Percentiles rank a stretch among this genome's conserved stretches.
Evolutionary conservation across 306 rosid genomes (phyloP).

Genomic region (Cotoneaster glaucophyllus): DNA sequence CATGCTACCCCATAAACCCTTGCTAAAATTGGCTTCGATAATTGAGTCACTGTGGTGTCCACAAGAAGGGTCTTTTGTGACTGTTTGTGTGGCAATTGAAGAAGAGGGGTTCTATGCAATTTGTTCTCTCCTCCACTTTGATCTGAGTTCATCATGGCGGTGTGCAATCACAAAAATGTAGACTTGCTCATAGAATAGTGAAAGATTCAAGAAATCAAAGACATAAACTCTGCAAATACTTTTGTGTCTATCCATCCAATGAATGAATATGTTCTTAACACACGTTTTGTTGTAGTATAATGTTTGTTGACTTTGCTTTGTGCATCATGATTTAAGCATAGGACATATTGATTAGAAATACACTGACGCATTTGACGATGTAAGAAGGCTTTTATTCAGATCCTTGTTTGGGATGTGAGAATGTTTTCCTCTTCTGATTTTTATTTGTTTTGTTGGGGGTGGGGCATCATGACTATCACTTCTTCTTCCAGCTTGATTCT

Average conservation of each 20-base stretch:
- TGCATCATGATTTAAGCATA: not conserved
- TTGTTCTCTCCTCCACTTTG: not conserved
- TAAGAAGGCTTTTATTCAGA: not conserved
- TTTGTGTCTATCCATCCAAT: not conserved
- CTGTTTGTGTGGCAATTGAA: not conserved
- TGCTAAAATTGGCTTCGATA: not conserved
- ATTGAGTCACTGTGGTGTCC: not conserved
- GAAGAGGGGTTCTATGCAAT: not conserved
- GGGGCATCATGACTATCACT: not conserved
- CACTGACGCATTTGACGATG: not conserved
- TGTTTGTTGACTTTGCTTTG: not conserved
- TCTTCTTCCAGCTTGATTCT: not conserved
- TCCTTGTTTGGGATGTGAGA: not conserved
- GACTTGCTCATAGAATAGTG: not conserved
- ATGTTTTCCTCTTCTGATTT: not conserved
- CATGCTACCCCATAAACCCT: not conserved
- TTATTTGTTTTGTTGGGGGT: not conserved
- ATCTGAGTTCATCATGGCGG: not conserved
- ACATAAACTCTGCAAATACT: not conserved
- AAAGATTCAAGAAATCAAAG: not conserved
- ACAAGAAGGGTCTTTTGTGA: not conserved
- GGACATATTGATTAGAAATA: not conserved
- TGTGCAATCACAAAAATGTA: not conserved
- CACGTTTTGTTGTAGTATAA: not conserved
- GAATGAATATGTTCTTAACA: not conserved